phyloP scores from a whole-genome alignment of 805 yeast genomes.

The Zygosaccharomyces lentus region DNA sequence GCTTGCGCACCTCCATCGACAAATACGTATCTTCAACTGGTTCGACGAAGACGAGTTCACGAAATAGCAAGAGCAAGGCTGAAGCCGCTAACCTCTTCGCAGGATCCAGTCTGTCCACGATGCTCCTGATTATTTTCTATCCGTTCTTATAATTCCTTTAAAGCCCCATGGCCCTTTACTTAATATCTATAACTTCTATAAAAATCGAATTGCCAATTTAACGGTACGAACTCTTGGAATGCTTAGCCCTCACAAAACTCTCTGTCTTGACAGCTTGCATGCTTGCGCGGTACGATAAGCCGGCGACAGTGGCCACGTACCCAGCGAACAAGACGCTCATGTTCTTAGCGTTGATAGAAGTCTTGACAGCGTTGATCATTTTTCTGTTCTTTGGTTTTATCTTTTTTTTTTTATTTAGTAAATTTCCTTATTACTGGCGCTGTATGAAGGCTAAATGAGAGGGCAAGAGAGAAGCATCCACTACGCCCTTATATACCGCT shows the following conservation, averaged over 20 bases:
- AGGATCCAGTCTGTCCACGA: slow-evolving; percentile 25
- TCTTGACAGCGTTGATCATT: slow-evolving; percentile 20
- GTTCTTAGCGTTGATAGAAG: slow-evolving; percentile 18
- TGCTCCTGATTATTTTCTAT: slow-evolving; percentile 41
- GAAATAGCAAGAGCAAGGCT: slow-evolving; percentile 26
- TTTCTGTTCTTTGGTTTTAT: background rate
- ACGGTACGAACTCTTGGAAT: slow-evolving; percentile 12
- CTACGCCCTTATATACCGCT: background rate
- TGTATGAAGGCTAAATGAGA: background rate
- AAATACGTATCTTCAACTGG: no score
- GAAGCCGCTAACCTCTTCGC: slow-evolving; percentile 16
- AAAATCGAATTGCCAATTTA: slow-evolving; percentile 43
- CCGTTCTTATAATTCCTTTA: slow-evolving; percentile 10
- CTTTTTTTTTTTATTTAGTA: background rate
- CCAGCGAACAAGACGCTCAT: slow-evolving; percentile 17
- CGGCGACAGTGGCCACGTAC: slow-evolving; percentile 16
- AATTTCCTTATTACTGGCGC: no score
- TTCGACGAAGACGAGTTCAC: background rate
- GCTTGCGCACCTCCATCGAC: no score
- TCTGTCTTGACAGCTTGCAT: slow-evolving; percentile 17
- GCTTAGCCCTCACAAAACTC: slow-evolving; percentile 13
- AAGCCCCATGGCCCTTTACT: slow-evolving; percentile 5
- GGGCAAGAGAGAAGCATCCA: background rate
- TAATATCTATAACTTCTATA: background rate
- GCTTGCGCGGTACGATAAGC: slow-evolving; percentile 19